Evolutionary conservation across 148 eudicot species (phyloP).

Genomic region (Beta vulgaris): DNA sequence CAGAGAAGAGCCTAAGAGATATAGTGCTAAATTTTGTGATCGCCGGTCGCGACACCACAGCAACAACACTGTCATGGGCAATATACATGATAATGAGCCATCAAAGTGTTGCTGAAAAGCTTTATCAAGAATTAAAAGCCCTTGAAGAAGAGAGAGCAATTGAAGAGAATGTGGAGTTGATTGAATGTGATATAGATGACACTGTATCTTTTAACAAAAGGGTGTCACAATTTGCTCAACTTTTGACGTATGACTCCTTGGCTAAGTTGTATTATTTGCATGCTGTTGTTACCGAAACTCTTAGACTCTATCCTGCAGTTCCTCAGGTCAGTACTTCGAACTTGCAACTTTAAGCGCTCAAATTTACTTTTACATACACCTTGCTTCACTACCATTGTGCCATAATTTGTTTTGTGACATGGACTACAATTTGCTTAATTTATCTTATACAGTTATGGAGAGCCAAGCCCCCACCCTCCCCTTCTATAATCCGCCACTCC

Average conservation of each 20-base stretch:
- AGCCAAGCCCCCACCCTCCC: too few relatives aligned
- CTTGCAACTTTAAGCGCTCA: too few relatives aligned
- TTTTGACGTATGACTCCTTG: constrained; percentile 70
- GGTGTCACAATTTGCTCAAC: constrained; percentile 56
- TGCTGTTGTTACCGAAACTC: constrained; percentile 94
- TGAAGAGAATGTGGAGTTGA: constrained; percentile 56
- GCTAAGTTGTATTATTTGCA: constrained; percentile 69
- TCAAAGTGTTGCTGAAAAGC: constrained; percentile 54
- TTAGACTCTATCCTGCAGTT: constrained; percentile 90
- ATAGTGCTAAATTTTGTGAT: constrained; percentile 91
- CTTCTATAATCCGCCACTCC: too few relatives aligned
- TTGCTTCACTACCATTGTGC: too few relatives aligned
- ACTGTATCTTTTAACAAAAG: constrained; percentile 51
- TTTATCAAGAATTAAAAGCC: constrained; percentile 57
- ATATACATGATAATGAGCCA: constrained; percentile 78
- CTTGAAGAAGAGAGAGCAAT: constrained; percentile 62
- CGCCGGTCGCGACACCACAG: constrained; percentile 96
- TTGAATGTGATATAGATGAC: constrained; percentile 44
- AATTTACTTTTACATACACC: too few relatives aligned
- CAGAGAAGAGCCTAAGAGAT: constrained; percentile 92
- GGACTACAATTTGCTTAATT: too few relatives aligned
- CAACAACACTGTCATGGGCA: constrained; percentile 94
- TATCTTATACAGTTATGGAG: too few relatives aligned
- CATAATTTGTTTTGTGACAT: too few relatives aligned
- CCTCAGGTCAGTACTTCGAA: constrained; percentile 71